A percentile compares a stretch with the other conserved stretches of the same genome.
Conservation (phyloP, 306 rosid genomes). For the Styphnolobium japonicum region DNA sequence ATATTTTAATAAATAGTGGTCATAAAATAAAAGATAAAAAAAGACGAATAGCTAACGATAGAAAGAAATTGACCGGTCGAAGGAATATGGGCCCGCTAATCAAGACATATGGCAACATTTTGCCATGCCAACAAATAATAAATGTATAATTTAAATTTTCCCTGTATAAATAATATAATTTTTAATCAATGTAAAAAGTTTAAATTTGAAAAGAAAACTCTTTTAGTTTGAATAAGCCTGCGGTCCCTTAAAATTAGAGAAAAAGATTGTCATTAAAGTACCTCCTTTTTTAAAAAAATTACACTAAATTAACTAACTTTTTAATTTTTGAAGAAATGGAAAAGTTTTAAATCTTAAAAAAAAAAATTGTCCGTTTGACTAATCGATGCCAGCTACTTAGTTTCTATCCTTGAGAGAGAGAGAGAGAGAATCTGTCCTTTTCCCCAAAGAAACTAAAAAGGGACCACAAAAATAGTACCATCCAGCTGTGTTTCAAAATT, state of each 20-base stretch:
- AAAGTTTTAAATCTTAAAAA: background rate
- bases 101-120: no score
- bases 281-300: background rate
- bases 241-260: background rate
- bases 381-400: background rate
- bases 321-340: background rate
- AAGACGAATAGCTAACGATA: no score
- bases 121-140: no score
- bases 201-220: no score
- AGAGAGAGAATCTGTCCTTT: background rate
- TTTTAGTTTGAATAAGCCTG: background rate
- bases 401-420: background rate
- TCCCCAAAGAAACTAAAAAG: background rate
- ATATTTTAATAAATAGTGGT: no score
- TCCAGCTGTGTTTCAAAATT: background rate
- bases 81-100: background rate
- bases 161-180: no score
- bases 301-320: background rate
- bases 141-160: no score
- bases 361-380: background rate
- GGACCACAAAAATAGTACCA: background rate
- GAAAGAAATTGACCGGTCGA: no score
- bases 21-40: no score
- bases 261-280: background rate
- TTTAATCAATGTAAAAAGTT: no score